Percentiles rank a stretch among this genome's conserved stretches.
Conservation (phyloP, 1,139 yeast species). For the Saccharomyces hybrid region DNA sequence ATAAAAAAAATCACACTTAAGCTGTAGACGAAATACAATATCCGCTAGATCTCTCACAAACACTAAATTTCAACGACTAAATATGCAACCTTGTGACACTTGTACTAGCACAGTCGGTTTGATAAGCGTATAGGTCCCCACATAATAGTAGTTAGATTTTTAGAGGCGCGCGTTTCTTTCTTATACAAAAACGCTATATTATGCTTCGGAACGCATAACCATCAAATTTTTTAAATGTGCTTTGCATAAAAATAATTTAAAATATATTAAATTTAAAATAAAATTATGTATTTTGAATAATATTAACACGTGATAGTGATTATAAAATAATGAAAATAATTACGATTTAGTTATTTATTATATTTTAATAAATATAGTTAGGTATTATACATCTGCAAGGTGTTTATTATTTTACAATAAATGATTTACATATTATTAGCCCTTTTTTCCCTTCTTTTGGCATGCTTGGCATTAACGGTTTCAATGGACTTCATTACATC, state of each 20-base stretch:
- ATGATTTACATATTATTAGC: background rate
- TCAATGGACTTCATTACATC: conserved; percentile 57
- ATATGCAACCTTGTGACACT: background rate
- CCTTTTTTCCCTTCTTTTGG: conserved; percentile 34
- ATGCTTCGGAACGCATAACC: background rate
- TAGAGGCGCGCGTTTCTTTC: background rate
- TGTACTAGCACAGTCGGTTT: background rate
- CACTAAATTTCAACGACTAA: background rate
- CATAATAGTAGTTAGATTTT: background rate
- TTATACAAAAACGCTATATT: too few relatives aligned
- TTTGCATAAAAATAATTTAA: background rate
- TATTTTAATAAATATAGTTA: too few relatives aligned
- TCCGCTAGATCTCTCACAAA: background rate
- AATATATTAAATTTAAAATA: too few relatives aligned
- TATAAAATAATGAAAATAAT: background rate
- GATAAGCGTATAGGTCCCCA: background rate
- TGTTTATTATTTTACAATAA: too few relatives aligned
- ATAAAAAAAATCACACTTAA: too few relatives aligned
- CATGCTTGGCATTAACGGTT: conserved; percentile 58
- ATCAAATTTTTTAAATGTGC: background rate
- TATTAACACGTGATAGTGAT: background rate
- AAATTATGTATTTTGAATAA: too few relatives aligned
- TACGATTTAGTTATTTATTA: background rate
- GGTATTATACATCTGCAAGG: too few relatives aligned
- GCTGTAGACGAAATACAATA: background rate